Evolutionary conservation across 768 basidiomycete genomes (phyloP).

Genomic region (Lactarius akahatsu): DNA sequence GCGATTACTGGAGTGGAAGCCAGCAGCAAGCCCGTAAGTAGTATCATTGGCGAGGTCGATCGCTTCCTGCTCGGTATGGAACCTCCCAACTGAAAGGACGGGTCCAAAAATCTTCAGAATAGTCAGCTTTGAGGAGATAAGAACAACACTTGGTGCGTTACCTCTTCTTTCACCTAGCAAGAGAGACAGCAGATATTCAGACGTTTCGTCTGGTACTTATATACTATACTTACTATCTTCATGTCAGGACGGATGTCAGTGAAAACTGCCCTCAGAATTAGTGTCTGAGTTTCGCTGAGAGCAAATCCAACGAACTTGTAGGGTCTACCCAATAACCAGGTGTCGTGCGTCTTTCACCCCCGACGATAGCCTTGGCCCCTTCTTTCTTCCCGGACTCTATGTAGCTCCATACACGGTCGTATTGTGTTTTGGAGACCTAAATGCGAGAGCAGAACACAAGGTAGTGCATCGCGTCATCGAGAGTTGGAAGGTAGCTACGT

Average conservation of each 20-base stretch:
- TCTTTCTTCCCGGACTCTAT: conserved; percentile 83
- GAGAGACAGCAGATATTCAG: background rate
- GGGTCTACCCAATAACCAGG: conserved; percentile 91
- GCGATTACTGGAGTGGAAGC: conserved; percentile 76
- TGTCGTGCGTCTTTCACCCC: conserved; percentile 72
- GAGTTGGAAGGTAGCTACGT: conserved; percentile 32
- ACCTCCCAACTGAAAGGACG: conserved; percentile 78
- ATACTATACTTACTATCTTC: conserved; percentile 67
- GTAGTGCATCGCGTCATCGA: background rate
- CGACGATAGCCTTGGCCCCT: conserved; percentile 75
- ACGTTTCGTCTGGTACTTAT: conserved; percentile 6
- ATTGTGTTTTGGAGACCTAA: conserved; percentile 80
- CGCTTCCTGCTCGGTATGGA: conserved; percentile 86
- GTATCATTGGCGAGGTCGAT: conserved; percentile 85
- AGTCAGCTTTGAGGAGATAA: background rate
- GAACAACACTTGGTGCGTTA: conserved; percentile 26
- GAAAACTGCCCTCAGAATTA: conserved; percentile 57
- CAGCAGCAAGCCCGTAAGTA: conserved; percentile 88
- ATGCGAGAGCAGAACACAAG: background rate
- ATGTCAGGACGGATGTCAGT: conserved; percentile 75
- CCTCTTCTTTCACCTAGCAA: conserved; percentile 68
- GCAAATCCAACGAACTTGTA: conserved; percentile 57
- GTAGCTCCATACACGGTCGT: conserved; percentile 83
- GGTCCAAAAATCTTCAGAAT: conserved; percentile 84
- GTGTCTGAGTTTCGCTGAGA: background rate